phyloP scores from a whole-genome alignment of 1,139 yeast species.

The Geotrichum cucujoidarum region DNA sequence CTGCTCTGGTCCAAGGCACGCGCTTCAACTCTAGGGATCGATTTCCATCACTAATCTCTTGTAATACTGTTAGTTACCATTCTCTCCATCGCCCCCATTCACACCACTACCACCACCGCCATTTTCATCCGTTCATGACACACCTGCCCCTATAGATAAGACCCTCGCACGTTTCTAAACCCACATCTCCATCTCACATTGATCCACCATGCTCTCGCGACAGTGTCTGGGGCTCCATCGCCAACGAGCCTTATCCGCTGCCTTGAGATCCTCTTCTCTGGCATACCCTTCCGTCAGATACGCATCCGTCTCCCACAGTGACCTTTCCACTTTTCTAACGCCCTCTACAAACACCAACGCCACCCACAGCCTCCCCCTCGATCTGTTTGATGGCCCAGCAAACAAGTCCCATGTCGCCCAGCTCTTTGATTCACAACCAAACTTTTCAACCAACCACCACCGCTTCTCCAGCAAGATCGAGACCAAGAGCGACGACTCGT shows the following conservation, averaged over 20 bases:
- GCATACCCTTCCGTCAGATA: constrained; percentile 4
- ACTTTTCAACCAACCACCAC: background rate
- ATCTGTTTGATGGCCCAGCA: constrained; percentile 1
- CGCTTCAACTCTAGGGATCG: no score
- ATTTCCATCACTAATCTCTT: background rate
- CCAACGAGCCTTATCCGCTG: constrained; percentile 4
- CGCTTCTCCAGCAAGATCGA: background rate
- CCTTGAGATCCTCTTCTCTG: constrained; percentile 1
- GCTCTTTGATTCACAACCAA: background rate
- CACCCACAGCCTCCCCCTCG: constrained; percentile 1
- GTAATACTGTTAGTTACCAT: no score
- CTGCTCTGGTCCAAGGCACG: background rate
- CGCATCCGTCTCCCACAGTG: constrained; percentile 7
- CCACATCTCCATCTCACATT: background rate
- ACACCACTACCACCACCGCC: background rate
- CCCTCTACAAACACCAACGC: background rate
- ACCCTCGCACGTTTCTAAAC: background rate
- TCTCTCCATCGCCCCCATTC: background rate
- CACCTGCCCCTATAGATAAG: background rate
- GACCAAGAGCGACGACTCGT: constrained; percentile 11
- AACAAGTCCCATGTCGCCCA: background rate
- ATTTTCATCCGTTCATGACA: background rate
- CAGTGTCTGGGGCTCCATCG: constrained; percentile 9
- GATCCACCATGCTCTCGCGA: constrained; percentile 11
- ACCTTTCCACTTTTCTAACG: background rate